Conservation (phyloP, 1,284 basidiomycete species). For the Cutaneotrichosporon sp. region DNA sequence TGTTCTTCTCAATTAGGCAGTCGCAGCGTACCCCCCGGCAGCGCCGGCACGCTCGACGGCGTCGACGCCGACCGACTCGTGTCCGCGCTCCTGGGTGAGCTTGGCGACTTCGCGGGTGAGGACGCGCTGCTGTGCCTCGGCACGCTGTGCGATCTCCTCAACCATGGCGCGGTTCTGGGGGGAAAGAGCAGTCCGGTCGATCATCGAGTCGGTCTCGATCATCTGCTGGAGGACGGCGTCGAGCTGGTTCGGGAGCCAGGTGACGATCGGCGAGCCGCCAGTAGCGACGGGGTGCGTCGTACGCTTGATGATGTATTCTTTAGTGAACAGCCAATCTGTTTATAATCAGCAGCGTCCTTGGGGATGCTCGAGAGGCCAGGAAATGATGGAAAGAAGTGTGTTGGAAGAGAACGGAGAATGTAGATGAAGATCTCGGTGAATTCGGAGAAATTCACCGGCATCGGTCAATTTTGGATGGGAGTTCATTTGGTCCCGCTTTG, state of each 20-base stretch:
- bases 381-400: neutral
- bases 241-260: conserved; percentile 30
- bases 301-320: conserved; percentile 19
- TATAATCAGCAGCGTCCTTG: neutral
- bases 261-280: conserved; percentile 23
- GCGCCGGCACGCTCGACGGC: neutral
- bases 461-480: neutral
- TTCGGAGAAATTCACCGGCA: neutral
- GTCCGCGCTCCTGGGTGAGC: conserved; percentile 19
- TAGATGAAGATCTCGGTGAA: neutral
- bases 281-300: conserved; percentile 27
- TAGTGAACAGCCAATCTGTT: conserved; percentile 21
- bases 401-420: too few relatives aligned
- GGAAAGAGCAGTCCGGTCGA: conserved; percentile 21
- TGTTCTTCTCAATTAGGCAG: neutral
- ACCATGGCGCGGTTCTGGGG: conserved; percentile 21
- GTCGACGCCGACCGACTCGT: conserved; percentile 13
- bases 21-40: neutral
- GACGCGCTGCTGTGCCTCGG: conserved; percentile 29
- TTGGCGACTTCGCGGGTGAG: conserved; percentile 23
- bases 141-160: conserved; percentile 25
- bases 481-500: too few relatives aligned
- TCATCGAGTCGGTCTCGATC: conserved; percentile 18
- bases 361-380: neutral
- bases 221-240: conserved; percentile 22